These are phyloP conservation scores for Geotrichum siamense DNA, from an alignment of 1,139 yeast species.

Conservation along the genomic window DNA sequence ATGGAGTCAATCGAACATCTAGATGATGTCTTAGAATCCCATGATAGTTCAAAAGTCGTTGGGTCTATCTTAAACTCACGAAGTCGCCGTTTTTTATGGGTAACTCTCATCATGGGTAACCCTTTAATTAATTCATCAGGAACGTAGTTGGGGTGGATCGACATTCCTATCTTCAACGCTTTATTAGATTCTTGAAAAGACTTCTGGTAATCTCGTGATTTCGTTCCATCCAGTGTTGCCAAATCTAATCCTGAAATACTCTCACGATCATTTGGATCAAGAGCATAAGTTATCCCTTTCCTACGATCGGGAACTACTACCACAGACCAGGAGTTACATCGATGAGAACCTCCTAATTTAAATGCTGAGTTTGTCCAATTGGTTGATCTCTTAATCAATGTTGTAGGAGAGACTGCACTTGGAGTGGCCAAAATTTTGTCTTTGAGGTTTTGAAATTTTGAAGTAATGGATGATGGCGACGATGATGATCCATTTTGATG, in stretches of 20 bases:
- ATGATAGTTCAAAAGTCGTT: conserved; percentile 41
- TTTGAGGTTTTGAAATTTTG: conserved; percentile 3
- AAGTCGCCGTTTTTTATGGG: conserved; percentile 60
- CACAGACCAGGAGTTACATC: neutral
- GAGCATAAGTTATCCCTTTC: conserved; percentile 2
- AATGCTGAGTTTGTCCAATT: neutral
- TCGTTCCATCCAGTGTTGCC: neutral
- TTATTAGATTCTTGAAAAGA: neutral
- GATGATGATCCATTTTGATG: no score
- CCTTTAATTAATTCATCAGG: conserved; percentile 28
- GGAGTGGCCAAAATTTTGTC: conserved; percentile 4
- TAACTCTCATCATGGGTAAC: conserved; percentile 49
- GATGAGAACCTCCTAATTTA: neutral
- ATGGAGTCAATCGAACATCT: conserved; percentile 64
- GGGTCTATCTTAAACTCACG: conserved; percentile 41
- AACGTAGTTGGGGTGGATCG: conserved; percentile 3
- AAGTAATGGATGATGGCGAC: conserved; percentile 1
- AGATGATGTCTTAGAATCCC: conserved; percentile 46
- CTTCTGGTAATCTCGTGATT: neutral
- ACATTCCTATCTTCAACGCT: neutral
- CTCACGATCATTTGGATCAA: neutral
- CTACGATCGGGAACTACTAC: neutral
- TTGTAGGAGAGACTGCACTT: neutral
- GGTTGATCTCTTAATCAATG: neutral
- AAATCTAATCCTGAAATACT: neutral